phyloP scores from a whole-genome alignment of 2,329 filamentous ascomycete genomes.

The Diplodia seriata region DNA sequence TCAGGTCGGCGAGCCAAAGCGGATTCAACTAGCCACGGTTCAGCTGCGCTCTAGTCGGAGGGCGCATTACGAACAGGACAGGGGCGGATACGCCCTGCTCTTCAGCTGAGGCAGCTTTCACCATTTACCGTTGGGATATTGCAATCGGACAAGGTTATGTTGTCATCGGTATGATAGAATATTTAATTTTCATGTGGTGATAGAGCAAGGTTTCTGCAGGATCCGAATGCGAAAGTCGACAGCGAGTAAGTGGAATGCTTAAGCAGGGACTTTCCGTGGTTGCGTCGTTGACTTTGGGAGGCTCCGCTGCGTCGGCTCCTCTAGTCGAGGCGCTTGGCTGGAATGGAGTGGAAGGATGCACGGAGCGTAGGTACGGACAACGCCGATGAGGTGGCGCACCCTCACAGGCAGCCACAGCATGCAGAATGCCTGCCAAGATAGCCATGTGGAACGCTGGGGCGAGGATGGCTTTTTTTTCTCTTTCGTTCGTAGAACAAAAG shows the following conservation, averaged over 20 bases:
- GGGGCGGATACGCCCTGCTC: background rate
- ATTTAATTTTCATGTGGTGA: background rate
- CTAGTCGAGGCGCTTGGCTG: conserved; percentile 15
- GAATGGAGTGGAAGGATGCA: conserved; percentile 8
- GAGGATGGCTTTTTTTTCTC: background rate
- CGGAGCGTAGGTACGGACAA: conserved; percentile 2
- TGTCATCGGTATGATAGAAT: background rate
- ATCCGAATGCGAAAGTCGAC: conserved; percentile 8
- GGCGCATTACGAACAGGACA: background rate
- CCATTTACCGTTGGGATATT: background rate
- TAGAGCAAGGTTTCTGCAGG: background rate
- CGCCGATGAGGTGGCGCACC: background rate
- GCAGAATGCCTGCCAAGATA: background rate
- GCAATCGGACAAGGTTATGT: background rate
- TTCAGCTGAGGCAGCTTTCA: background rate
- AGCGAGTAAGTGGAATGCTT: background rate
- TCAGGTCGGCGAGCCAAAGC: background rate
- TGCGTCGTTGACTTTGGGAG: background rate
- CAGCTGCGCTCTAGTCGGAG: background rate
- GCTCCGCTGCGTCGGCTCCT: background rate
- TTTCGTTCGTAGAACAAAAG: background rate
- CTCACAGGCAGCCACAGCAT: conserved; percentile 8
- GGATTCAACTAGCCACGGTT: background rate
- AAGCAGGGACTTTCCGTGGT: conserved; percentile 9
- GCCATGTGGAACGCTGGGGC: background rate